Evolutionary conservation across 768 basidiomycete genomes (phyloP), one percentile per base, ranked within the genome.

Genomic region (Panaeolus cyanescens): DNA sequence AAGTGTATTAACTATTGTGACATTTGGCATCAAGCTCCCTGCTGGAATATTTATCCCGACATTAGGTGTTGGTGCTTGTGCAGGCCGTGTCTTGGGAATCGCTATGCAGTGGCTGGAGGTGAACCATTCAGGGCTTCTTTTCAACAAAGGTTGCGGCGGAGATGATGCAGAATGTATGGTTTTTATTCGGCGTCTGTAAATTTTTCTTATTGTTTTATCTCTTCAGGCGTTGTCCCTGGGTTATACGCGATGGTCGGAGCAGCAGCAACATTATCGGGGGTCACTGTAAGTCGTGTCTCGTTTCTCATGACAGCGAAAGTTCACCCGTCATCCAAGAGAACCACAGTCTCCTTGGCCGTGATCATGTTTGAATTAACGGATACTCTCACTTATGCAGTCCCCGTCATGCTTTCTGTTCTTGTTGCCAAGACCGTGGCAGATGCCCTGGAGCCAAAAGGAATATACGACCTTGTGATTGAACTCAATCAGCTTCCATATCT

Each of bases 21-120:
- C 96, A 0, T 98, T 98, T 62, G 97, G 96, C 6, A 93, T 96
- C 77, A 92, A 90, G 68, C 68, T 94, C 17, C 92, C 92, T 54
- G 95, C 95, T 13, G 96, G 97, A 3, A 97, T 99, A 65, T 99
- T 99, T 75, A 93, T 99, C 37, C 97, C 97, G 0, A 93, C 95
- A 0, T 85, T 99, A 7, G 95, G 91, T 13, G 96, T 96, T 10
- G 96, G 96, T 25, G 96, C 96, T 0, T 96, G 95, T 69, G 91
- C 92, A 30, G 97, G 97, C 1, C 84, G 96, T 22, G 85, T 98
- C 33, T 68, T 94, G 33, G 96, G 96, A 33, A 85, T 97, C 34
- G 68, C 77, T 5, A 83, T 98, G 74, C 93, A 96, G 70, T 90
- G 86, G 75, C 66, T 90, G 56, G 90, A 91, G 67, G 85, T 80